Conservation (phyloP, 2,329 filamentous ascomycete species). For the Diaporthe eres region DNA sequence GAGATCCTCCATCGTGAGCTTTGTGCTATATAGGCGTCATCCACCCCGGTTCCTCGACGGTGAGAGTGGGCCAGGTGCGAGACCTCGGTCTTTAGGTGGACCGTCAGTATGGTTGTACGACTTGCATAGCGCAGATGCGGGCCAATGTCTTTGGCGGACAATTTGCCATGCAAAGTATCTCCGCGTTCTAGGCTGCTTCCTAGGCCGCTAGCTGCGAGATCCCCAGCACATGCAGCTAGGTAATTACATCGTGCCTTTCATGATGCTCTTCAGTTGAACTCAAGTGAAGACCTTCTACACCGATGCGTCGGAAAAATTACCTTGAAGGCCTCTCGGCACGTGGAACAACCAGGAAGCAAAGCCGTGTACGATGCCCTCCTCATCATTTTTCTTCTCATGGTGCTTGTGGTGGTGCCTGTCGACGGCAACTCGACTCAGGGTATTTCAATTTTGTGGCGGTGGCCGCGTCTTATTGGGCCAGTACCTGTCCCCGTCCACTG, state of each 20-base stretch:
- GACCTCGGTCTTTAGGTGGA: neutral
- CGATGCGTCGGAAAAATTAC: neutral
- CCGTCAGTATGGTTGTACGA: neutral
- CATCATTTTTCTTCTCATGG: neutral
- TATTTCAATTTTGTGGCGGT: neutral
- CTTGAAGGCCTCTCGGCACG: too few species aligned
- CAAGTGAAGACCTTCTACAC: neutral
- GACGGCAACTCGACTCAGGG: neutral
- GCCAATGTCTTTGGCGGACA: slow-evolving; percentile 12
- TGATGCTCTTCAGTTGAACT: neutral
- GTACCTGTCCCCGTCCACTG: neutral
- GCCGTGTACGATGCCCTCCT: neutral
- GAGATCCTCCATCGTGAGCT: neutral
- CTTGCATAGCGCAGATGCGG: neutral
- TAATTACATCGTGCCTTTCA: neutral
- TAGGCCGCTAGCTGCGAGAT: neutral
- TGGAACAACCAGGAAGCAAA: neutral
- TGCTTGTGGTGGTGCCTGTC: neutral
- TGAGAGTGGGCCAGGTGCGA: slow-evolving; percentile 3
- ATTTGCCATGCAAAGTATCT: slow-evolving; percentile 2
- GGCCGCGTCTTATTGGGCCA: too few species aligned
- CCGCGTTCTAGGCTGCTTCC: neutral
- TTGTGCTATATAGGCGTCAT: neutral
- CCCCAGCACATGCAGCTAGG: neutral
- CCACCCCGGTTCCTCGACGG: neutral